Conservation (phyloP, 345 rosid species). For the Eucalyptus pumila region DNA sequence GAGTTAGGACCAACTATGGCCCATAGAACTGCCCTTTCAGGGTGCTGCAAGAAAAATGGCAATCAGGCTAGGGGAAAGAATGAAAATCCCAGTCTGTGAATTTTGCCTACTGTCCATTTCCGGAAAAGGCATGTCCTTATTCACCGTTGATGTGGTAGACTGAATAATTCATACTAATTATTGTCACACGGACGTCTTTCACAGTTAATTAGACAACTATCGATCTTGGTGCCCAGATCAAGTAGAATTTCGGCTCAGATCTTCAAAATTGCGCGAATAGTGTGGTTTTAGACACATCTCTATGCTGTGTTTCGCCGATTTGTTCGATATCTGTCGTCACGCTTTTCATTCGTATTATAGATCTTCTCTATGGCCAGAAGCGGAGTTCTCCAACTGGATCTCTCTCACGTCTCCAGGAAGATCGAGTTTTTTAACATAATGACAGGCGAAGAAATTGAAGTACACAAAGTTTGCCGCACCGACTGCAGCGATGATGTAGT, state of each 20-base stretch:
- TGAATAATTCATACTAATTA: neutral
- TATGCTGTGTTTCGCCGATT: neutral
- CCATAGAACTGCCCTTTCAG: neutral
- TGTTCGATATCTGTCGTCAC: neutral
- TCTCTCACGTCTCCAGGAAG: neutral
- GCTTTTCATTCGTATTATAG: neutral
- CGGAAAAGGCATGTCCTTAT: neutral
- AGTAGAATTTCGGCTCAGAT: neutral
- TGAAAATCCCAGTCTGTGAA: neutral
- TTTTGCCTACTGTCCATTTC: neutral
- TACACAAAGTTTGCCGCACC: constrained; percentile 31
- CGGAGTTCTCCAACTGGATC: neutral
- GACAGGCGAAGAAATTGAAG: constrained; percentile 37
- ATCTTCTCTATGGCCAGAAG: neutral
- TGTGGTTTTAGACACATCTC: neutral
- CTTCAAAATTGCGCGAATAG: neutral
- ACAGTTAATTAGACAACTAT: neutral
- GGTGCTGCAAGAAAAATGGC: neutral
- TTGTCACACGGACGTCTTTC: neutral
- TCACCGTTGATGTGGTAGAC: neutral
- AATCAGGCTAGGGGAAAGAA: neutral
- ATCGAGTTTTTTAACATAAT: neutral
- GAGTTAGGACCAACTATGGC: neutral
- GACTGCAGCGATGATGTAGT: constrained; percentile 27
- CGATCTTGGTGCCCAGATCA: neutral